Conservation (phyloP, 140 eudicot genomes). For the Cichorium intybus region DNA sequence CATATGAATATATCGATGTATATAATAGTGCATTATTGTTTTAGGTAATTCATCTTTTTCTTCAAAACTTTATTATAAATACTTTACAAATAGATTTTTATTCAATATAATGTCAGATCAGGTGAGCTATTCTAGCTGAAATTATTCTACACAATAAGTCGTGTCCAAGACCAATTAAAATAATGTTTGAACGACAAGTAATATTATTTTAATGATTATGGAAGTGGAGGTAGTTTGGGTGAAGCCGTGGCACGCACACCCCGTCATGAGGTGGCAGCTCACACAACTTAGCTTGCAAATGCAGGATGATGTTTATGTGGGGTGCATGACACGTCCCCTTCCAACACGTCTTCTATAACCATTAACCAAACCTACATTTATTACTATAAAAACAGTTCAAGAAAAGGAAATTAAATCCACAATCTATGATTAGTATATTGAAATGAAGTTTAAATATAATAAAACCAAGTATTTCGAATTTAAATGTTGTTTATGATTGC, state of each 20-base stretch:
- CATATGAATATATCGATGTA: conserved; percentile 29
- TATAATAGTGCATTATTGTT: conserved; percentile 54
- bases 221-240: not conserved
- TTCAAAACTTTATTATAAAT: not conserved
- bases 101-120: not conserved
- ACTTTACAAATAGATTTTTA: not conserved
- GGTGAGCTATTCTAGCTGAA: not conserved
- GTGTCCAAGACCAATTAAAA: not conserved
- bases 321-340: not conserved
- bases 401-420: no score
- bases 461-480: not conserved
- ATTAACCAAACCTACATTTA: not conserved
- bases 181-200: not conserved
- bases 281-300: not conserved
- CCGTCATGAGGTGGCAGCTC: not conserved
- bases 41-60: not conserved
- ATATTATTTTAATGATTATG: not conserved
- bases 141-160: not conserved
- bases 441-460: no score
- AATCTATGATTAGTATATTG: no score
- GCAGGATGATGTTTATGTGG: not conserved
- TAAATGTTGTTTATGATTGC: not conserved
- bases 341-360: not conserved
- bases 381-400: no score
- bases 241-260: conserved; percentile 1